Evolutionary conservation across 2,329 filamentous ascomycete genomes (phyloP).

Genomic region (Didymella exigua): DNA sequence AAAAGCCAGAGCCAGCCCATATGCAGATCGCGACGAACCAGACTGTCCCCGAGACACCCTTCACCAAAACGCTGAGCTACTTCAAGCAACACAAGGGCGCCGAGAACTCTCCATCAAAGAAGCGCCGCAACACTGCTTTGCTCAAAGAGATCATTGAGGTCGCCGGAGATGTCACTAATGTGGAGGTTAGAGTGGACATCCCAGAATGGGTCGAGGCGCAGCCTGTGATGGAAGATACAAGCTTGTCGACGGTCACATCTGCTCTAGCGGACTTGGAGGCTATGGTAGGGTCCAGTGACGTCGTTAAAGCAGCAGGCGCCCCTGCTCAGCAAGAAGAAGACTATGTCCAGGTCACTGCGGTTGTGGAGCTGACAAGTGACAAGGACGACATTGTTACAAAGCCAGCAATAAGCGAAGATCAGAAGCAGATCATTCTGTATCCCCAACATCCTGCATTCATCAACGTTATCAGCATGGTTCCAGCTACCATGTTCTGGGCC

Average conservation of each 20-base stretch:
- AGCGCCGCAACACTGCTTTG: constrained; percentile 28
- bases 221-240: background rate
- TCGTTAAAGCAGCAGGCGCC: background rate
- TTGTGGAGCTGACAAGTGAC: background rate
- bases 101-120: constrained; percentile 21
- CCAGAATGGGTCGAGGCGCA: background rate
- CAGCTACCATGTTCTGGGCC: constrained; percentile 33
- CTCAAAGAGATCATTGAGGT: constrained; percentile 29
- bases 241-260: background rate
- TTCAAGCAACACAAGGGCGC: constrained; percentile 24
- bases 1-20: constrained; percentile 7
- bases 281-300: constrained; percentile 21
- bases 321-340: background rate
- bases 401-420: background rate
- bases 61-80: constrained; percentile 25
- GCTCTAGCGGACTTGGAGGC: constrained; percentile 9
- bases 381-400: background rate
- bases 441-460: constrained; percentile 30
- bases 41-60: constrained; percentile 19
- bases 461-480: constrained; percentile 34
- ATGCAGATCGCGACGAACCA: constrained; percentile 12
- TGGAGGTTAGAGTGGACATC: background rate
- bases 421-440: constrained; percentile 13
- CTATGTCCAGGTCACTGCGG: background rate
- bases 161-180: constrained; percentile 8